Conservation (phyloP, 2,329 filamentous ascomycete genomes). For the Albophoma yamanashiensis region DNA sequence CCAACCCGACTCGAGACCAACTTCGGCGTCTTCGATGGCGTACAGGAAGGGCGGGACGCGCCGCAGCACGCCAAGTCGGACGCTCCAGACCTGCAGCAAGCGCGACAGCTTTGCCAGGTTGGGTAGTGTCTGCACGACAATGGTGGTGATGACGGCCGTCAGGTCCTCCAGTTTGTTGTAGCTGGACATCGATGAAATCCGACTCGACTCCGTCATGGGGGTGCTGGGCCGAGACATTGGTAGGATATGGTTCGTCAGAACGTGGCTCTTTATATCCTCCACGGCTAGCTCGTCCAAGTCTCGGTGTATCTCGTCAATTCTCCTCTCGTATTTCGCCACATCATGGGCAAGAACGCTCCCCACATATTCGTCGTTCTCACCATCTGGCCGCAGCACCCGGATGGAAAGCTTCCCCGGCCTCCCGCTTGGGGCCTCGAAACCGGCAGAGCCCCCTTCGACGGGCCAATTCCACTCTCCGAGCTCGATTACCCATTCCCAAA, state of each 20-base stretch:
- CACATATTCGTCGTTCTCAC: slow-evolving; percentile 37
- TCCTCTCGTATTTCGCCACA: slow-evolving; percentile 57
- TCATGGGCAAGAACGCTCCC: slow-evolving; percentile 59
- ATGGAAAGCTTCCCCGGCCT: slow-evolving; percentile 28
- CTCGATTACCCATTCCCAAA: slow-evolving; percentile 68
- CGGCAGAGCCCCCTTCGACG: slow-evolving; percentile 32
- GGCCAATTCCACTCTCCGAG: slow-evolving; percentile 52
- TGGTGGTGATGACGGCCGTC: slow-evolving; percentile 81
- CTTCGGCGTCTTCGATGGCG: slow-evolving; percentile 55
- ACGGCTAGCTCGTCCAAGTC: slow-evolving; percentile 62
- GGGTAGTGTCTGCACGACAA: slow-evolving; percentile 80
- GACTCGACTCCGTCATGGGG: slow-evolving; percentile 20
- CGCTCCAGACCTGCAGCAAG: slow-evolving; percentile 67
- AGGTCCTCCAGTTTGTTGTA: slow-evolving; percentile 78
- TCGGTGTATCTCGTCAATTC: slow-evolving; percentile 62
- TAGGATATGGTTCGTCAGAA: slow-evolving; percentile 70
- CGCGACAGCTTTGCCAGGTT: slow-evolving; percentile 63
- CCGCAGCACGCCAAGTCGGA: slow-evolving; percentile 63
- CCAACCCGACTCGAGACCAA: slow-evolving; percentile 57
- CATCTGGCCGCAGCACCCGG: slow-evolving; percentile 11
- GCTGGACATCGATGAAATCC: slow-evolving; percentile 32
- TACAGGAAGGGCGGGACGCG: slow-evolving; percentile 59
- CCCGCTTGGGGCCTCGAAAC: slow-evolving; percentile 39
- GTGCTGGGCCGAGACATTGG: slow-evolving; percentile 31
- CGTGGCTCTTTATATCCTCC: slow-evolving; percentile 82